Conservation (phyloP, 148 eudicot species). For the Rhododendron kiyosumense region DNA sequence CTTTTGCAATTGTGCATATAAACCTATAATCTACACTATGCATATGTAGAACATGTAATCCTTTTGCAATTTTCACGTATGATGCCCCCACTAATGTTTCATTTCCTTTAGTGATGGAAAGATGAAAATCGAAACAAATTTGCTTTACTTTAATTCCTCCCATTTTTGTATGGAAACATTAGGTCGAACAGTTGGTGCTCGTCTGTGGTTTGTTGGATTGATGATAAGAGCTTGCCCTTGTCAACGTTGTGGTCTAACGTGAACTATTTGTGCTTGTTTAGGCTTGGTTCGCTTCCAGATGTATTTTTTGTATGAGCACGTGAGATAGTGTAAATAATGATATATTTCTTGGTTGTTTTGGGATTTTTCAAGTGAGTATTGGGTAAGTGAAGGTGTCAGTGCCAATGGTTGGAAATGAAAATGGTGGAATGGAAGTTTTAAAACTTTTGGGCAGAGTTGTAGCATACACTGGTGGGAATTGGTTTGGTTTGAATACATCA, state of each 20-base stretch:
- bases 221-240: conserved; percentile 59
- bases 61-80: no score
- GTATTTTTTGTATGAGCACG: conserved; percentile 32
- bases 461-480: no score
- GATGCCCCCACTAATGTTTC: no score
- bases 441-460: no score
- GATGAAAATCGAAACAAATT: no score
- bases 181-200: conserved; percentile 27
- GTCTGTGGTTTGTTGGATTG: no score
- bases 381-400: neutral
- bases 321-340: conserved; percentile 12
- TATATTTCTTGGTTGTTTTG: neutral
- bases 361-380: neutral
- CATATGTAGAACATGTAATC: no score
- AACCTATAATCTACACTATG: no score
- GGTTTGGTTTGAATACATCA: no score
- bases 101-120: no score
- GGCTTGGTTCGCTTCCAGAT: conserved; percentile 34
- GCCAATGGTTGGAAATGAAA: neutral
- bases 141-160: no score
- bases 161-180: conserved; percentile 49
- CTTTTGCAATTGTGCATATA: no score
- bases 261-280: conserved; percentile 11
- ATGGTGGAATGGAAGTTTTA: neutral
- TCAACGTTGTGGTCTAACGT: conserved; percentile 58